Evolutionary conservation across 2,329 filamentous ascomycete genomes (phyloP).

Genomic region (Rhexocercosporidium sp.): DNA sequence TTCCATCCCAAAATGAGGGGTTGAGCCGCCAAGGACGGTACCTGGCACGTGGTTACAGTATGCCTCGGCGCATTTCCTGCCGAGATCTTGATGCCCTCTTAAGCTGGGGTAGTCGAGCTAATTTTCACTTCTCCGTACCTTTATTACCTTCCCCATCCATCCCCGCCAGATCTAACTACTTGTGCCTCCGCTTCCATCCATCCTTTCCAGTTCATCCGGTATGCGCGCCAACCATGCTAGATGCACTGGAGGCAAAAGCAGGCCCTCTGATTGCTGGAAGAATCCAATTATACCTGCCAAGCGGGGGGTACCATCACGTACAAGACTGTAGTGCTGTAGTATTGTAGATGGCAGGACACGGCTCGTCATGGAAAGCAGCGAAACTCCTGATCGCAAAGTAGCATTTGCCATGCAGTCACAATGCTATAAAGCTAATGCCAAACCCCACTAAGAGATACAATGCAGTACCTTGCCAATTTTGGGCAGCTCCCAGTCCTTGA

Average conservation of each 20-base stretch:
- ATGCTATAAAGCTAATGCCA: slow-evolving; percentile 11
- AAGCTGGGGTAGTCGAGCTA: background rate
- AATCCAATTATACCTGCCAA: slow-evolving; percentile 1
- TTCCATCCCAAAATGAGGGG: background rate
- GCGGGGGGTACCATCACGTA: background rate
- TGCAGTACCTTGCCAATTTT: background rate
- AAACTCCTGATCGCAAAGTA: background rate
- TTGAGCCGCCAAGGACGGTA: background rate
- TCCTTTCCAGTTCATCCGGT: slow-evolving; percentile 11
- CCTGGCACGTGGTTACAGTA: background rate
- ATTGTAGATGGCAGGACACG: background rate
- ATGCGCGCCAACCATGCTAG: slow-evolving; percentile 7
- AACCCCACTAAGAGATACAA: background rate
- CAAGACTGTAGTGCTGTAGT: too few species aligned
- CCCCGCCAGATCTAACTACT: background rate
- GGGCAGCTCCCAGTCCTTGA: background rate
- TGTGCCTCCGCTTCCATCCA: background rate
- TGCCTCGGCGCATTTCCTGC: slow-evolving; percentile 2
- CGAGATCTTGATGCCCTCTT: background rate
- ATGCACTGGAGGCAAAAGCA: background rate
- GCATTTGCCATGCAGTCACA: background rate
- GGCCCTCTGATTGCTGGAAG: slow-evolving; percentile 17
- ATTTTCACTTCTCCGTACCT: background rate
- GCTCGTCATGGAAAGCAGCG: background rate
- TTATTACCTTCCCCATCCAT: slow-evolving; percentile 4